These are phyloP conservation scores for Leishmania lainsoni DNA, from an alignment of 208 protist species.

Conservation along the genomic window DNA sequence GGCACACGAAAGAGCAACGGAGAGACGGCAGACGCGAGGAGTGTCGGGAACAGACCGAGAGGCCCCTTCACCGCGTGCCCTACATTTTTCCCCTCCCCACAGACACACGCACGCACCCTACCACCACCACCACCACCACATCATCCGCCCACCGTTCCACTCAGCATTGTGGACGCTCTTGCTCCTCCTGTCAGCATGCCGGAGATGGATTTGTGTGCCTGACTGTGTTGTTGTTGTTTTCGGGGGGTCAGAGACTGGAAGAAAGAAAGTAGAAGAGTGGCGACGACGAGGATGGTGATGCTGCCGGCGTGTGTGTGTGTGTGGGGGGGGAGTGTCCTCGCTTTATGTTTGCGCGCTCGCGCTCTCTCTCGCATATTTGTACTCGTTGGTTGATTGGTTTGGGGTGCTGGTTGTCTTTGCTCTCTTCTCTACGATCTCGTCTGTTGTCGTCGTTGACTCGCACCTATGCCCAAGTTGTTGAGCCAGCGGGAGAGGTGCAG, in stretches of 20 bases:
- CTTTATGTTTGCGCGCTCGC: not conserved
- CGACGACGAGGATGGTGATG: not conserved
- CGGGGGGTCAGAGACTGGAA: not conserved
- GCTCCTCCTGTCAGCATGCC: not conserved
- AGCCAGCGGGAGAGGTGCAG: no score
- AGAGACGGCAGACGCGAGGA: not conserved
- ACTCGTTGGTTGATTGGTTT: no score
- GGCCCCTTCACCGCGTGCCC: not conserved
- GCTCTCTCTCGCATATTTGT: no score
- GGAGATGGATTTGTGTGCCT: not conserved
- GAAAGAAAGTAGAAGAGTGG: not conserved
- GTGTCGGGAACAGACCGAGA: not conserved
- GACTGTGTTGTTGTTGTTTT: slow-evolving; percentile 12
- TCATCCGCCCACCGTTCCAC: not conserved
- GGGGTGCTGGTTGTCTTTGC: not conserved
- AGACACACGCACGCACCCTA: not conserved
- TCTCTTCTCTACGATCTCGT: not conserved
- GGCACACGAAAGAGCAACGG: not conserved
- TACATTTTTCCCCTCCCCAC: not conserved
- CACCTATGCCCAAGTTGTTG: not conserved
- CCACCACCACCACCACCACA: not conserved
- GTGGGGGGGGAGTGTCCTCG: slow-evolving; percentile 5
- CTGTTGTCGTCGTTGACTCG: not conserved
- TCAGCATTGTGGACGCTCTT: not conserved
- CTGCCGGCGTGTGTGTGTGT: slow-evolving; percentile 5